Evolutionary conservation across 441 rosid genomes (phyloP), one percentile per base, ranked within the genome.

Genomic region (Euphorbia schlechtendalii): DNA sequence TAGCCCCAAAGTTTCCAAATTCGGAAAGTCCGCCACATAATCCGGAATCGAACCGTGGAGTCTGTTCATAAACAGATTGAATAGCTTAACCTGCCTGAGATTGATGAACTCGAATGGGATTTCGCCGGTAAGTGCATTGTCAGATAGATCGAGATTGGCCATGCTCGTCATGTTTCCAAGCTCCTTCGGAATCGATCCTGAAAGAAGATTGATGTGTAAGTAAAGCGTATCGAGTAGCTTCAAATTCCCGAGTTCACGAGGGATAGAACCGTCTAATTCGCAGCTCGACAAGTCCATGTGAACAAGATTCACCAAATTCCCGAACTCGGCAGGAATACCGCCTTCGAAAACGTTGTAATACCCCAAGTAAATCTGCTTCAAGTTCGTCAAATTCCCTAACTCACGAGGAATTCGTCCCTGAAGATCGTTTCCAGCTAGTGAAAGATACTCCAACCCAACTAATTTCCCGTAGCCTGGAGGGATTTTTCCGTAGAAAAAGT

Each of bases 31-130:
- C 12, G 95, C 95, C 30, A 90, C 71, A 46, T 80, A 88, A 68
- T 84, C 90, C 2, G 99, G 99, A 68, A 93, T 87, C 34, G 84
- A 78, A 0, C 99, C 96, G 70, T 88, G 88, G 0, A 93, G 85
- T 64, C 81, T 86, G 80, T 93, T 93, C 76, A 92, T 77, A 66
- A 93, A 93, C 49, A 93, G 84, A 75, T 93, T 87, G 71, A 93
- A 76, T 0, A 93, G 86, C 63, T 86, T 86, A 67, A 93, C 67
- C 65, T 90, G 85, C 78, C 86, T 83, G 28, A 90, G 80, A 62
- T 86, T 67, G 0, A 85, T 73, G 52, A 93, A 88, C 59, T 84
- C 77, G 20, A 20, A 45, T 1, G 99, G 99, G 64, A 90, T 86
- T 83, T 88, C 96, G 2, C 95, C 96, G 4, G 82, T 41, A 20